Evolutionary conservation across 2,329 filamentous ascomycete genomes (phyloP), one percentile per base, ranked within the genome.

Genomic region (Dothideomycetes sp.): DNA sequence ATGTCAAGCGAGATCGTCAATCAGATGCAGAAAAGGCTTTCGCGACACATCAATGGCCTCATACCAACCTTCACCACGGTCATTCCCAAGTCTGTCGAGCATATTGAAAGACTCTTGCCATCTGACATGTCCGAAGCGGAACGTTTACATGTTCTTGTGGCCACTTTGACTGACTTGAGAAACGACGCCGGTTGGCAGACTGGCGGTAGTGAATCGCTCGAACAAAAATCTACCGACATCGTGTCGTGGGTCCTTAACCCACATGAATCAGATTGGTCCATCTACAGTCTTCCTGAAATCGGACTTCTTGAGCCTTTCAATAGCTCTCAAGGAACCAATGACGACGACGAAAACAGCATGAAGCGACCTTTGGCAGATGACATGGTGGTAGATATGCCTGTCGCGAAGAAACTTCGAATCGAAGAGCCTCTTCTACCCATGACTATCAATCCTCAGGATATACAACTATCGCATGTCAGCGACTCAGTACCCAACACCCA

Each of bases 21-120:
- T 11, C 23, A 31, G 10, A 25, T 23, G 4, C 40, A 42, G 20
- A 31, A 31, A 27, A 18, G 29, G 27, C 40, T 42, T 15, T 42
- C 40, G 9, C n/a, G n/a, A n/a, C 25, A 12, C 2, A 17, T 19
- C 12, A 12, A 20, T 5, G 13, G 25, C 4, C 17, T 32, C 5
- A 4, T 42, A 4, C 40, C 40, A n/a, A 24, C 40, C 12, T 18
- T 67, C 8, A 58, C 61, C 17, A 49, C 67, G 1, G 60, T 67
- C 1, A 58, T 67, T 22, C 62, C 64, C 2, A 51, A 56, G 25
- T 58, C 64, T 0, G 49, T 67, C 4, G 63, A 67, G 41, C 67
- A 70, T 46, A 59, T 68, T 34, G 59, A 67, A 40, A 56, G 55
- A 8, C 66, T 61, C 35, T 43, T 68, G 4, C 48, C 46, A 5